Base-by-base conservation (phyloP, 768 basidiomycete species). In the Psilocybe azurescens region DNA sequence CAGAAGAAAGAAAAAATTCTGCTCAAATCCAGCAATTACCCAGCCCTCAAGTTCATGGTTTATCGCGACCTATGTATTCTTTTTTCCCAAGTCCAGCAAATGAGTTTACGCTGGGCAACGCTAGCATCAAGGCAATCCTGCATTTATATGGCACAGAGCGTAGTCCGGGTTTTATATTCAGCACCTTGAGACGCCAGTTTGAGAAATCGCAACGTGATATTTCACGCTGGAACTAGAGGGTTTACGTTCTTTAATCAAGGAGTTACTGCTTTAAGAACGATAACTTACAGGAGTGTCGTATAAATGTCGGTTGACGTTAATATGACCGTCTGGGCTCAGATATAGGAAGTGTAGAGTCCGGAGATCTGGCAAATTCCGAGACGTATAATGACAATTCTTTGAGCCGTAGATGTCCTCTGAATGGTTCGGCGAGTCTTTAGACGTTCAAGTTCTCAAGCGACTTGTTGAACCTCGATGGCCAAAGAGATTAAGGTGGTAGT, bases 101-200 rank as follows among this genome's bases (percentile, higher is more conserved):
- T 10, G 24, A 30, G 18, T 32, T 10, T 8, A 60, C 53, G 20
- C 47, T 54, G 20, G 59, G 59, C 24, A 60, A 44, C 18, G 41
- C 41, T 29, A 11, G 30, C 8, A 60, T 8, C 28, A 60, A 33
- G 33, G 41, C 58, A 3, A 6, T 13, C 5, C 5, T 36, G 33
- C 58, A 59, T 39, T 39, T 44, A 1, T 55, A 14, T 30, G 44
- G 20, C 30, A 20, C 14, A 60, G 18, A 6, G 29, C 20, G 36
- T 36, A 47, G 29, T 36, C 28, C 20, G 8, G 36, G 36, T n/a
- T 10, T 33, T 7, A 48, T 47, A 9, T 48, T 48, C 18, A 60
- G 28, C 29, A 46, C 32, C 24, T 55, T 16, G 9, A 60, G 53
- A 11, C 39, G 59, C 59, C 59, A 60, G 16, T 54, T 39, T 36